phyloP scores from a whole-genome alignment of 163 green algal genomes.

The Prototheca stagnorum region DNA sequence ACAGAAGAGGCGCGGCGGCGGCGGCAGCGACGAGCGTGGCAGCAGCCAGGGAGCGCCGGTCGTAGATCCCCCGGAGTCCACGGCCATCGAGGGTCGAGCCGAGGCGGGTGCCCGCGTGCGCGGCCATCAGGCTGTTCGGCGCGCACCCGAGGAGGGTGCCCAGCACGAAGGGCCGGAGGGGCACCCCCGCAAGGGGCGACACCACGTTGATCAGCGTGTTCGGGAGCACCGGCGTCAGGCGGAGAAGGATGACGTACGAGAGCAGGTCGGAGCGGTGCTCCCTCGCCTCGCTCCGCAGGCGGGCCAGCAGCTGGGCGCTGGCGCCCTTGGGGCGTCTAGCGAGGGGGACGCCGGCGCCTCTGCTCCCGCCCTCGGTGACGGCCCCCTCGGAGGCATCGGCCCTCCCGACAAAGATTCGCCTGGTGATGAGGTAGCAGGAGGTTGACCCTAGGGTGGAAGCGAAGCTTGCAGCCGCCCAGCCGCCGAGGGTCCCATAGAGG shows the following conservation, averaged over 20 bases:
- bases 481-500: slow-evolving; percentile 33
- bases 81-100: no score
- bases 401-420: slow-evolving; percentile 18
- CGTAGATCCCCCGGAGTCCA: no score
- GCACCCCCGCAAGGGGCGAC: slow-evolving; percentile 49
- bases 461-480: slow-evolving; percentile 19
- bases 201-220: slow-evolving; percentile 67
- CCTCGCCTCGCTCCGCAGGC: slow-evolving; percentile 27
- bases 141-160: slow-evolving; percentile 45
- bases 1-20: no score
- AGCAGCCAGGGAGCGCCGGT: no score
- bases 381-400: slow-evolving; percentile 27
- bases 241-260: slow-evolving; percentile 60
- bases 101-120: slow-evolving; percentile 32
- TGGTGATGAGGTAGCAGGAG: slow-evolving; percentile 26
- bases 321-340: no score
- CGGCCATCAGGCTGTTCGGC: slow-evolving; percentile 51
- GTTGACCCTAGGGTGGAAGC: slow-evolving; percentile 29
- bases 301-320: slow-evolving; percentile 14
- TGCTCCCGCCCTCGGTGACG: no score
- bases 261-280: slow-evolving; percentile 30
- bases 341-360: no score
- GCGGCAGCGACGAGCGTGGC: no score
- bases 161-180: slow-evolving; percentile 27
- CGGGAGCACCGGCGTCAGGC: slow-evolving; percentile 51